phyloP scores from a whole-genome alignment of 352 stramenopile species.

The Phytophthora meadii region DNA sequence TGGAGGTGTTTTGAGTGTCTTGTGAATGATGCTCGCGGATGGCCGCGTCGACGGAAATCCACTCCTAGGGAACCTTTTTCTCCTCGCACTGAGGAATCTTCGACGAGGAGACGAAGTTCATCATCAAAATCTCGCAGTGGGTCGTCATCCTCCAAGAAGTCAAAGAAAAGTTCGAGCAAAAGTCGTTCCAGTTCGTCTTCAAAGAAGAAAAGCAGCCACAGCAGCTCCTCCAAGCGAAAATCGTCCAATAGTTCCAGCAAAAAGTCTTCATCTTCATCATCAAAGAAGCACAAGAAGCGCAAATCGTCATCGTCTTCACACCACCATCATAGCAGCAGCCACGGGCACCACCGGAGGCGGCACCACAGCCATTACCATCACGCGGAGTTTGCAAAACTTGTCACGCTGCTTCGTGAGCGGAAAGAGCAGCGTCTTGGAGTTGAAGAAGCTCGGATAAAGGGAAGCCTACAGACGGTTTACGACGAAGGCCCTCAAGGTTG shows the following conservation, averaged over 20 bases:
- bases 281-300: slow-evolving; percentile 76
- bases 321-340: slow-evolving; percentile 59
- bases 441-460: slow-evolving; percentile 61
- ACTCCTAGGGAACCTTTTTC: slow-evolving; percentile 37
- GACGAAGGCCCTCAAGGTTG: slow-evolving; percentile 66
- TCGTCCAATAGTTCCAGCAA: slow-evolving; percentile 52
- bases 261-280: slow-evolving; percentile 63
- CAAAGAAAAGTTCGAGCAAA: slow-evolving; percentile 45
- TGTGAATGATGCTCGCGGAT: slow-evolving; percentile 86
- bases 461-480: slow-evolving; percentile 34
- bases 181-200: slow-evolving; percentile 47
- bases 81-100: slow-evolving; percentile 25
- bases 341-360: slow-evolving; percentile 57
- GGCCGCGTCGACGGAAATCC: slow-evolving; percentile 67
- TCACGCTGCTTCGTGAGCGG: slow-evolving; percentile 58
- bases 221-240: slow-evolving; percentile 52
- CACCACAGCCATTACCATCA: slow-evolving; percentile 69
- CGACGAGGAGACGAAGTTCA: slow-evolving; percentile 45
- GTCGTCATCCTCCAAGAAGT: slow-evolving; percentile 55
- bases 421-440: slow-evolving; percentile 65
- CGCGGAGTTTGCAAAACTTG: slow-evolving; percentile 72
- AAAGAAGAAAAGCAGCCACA: slow-evolving; percentile 58
- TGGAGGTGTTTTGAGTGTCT: slow-evolving; percentile 91
- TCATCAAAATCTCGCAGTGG: slow-evolving; percentile 52
- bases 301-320: slow-evolving; percentile 72